Percentiles rank a stretch among this genome's conserved stretches.
Evolutionary conservation across 345 rosid genomes (phyloP).

Genomic region (Noccaea bulbosa): DNA sequence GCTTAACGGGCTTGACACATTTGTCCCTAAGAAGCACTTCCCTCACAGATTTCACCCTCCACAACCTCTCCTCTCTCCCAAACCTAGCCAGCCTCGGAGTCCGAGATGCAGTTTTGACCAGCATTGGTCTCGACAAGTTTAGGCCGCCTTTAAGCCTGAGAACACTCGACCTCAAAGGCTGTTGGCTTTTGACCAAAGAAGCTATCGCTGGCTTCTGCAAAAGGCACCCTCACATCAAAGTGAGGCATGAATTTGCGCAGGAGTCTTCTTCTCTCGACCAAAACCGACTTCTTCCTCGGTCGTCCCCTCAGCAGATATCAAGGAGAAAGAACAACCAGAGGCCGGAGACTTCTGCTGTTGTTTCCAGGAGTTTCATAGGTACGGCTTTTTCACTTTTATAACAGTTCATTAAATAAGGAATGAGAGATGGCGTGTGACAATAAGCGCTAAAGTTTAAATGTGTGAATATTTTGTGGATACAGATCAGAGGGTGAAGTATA

Average conservation of each 20-base stretch:
- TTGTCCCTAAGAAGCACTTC: conserved; percentile 61
- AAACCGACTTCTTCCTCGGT: conserved; percentile 29
- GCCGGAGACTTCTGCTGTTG: conserved; percentile 28
- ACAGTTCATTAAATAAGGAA: background rate
- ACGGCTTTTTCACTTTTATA: conserved; percentile 4
- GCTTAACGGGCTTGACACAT: conserved; percentile 54
- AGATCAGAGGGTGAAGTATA: conserved; percentile 88
- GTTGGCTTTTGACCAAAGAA: conserved; percentile 82
- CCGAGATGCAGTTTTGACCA: conserved; percentile 73
- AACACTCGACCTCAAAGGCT: conserved; percentile 74
- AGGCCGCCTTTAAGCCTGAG: conserved; percentile 58
- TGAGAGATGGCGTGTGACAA: background rate
- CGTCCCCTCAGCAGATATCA: conserved; percentile 35
- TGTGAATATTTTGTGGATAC: conserved; percentile 30
- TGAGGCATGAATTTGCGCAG: conserved; percentile 56
- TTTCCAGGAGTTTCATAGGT: conserved; percentile 53
- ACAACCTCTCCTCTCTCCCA: conserved; percentile 59
- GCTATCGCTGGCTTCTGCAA: conserved; percentile 52
- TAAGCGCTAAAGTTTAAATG: background rate
- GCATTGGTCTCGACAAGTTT: conserved; percentile 61
- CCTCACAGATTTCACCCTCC: conserved; percentile 70
- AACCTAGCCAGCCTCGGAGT: conserved; percentile 60
- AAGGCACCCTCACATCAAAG: conserved; percentile 57
- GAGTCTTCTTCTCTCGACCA: conserved; percentile 41
- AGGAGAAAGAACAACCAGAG: conserved; percentile 28